Conservation (phyloP, 2,329 filamentous ascomycete genomes). For the Colletotrichum cordylinicola region DNA sequence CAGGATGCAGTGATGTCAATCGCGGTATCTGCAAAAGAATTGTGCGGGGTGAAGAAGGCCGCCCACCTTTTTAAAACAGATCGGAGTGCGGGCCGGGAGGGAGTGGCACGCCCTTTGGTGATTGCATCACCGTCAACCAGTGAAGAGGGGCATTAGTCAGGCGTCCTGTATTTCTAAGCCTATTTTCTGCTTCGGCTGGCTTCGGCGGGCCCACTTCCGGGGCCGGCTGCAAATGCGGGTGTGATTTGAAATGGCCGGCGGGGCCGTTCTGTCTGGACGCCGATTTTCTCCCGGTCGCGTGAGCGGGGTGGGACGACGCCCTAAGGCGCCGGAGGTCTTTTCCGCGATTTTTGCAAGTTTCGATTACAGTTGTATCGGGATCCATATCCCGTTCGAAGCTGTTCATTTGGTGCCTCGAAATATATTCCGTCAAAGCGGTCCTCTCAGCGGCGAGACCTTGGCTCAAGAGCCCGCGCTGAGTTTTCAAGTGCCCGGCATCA, state of each 20-base stretch:
- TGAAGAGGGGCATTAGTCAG: slow-evolving; percentile 2
- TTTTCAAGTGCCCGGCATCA: neutral
- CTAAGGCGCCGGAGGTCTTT: neutral
- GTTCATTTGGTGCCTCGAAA: neutral
- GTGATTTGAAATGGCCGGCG: slow-evolving; percentile 5
- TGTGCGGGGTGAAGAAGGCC: neutral
- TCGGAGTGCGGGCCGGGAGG: neutral
- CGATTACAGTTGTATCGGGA: neutral
- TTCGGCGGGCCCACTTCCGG: neutral
- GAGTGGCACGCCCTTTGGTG: neutral
- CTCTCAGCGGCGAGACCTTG: neutral
- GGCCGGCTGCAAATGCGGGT: neutral
- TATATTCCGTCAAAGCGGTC: neutral
- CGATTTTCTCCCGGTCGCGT: neutral
- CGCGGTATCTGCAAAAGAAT: neutral
- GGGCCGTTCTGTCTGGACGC: neutral
- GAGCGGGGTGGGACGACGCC: neutral
- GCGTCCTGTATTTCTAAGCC: slow-evolving; percentile 12
- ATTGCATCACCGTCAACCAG: slow-evolving; percentile 4
- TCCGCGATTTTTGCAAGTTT: neutral
- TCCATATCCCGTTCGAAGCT: neutral
- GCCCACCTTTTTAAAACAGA: neutral
- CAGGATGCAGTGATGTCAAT: neutral
- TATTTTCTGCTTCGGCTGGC: neutral
- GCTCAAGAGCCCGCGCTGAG: neutral